Evolutionary conservation across 2,329 filamentous ascomycete species (phyloP), one percentile per base, ranked within the genome.

Genomic region (Colletotrichum sp.): DNA sequence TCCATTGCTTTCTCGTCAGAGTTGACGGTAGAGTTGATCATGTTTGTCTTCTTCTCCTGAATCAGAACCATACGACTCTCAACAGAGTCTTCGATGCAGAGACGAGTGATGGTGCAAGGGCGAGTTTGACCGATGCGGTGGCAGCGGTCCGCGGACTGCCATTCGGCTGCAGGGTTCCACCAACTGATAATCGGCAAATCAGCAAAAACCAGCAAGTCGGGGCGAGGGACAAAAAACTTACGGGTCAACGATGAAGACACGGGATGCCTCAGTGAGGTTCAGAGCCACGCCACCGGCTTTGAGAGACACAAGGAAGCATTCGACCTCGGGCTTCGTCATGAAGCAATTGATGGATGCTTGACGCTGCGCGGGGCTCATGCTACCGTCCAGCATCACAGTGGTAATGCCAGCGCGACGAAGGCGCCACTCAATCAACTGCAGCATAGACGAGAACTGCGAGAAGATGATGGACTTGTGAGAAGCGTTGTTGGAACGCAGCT

Each of bases 101-200:
- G 91, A 32, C 97, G 93, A 2, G 96, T 99, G 80, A 99, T 98
- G 44, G 95, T 95, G 83, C 97, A 99, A 32, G 96, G 96, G 9
- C 97, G 94, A 63, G 93, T 95, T 87, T 99, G 97, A 36, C 97
- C 97, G 80, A 99, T 99, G 72, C 97, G 96, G 86, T 99, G 97
- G 82, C 94, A 96, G 78, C 95, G 92, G 84, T 99, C 97, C 4
- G 97, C 97, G 77, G 95, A 97, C 86, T 99, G 97, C 97, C 97
- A 99, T 86, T 99, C 97, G 0, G 96, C 96, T n/a, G 96, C 96
- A n/a, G 97, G 97, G 80, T 99, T 99, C 97, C 97, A 99, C 97
- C 97, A 99, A 80, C 94, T 96, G 34, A 30, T 79, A 44, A 77
- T 24, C 13, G 36, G 75, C 30, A 6, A 21, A 69, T 87, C 76